Percentiles rank a stretch among this genome's conserved stretches.
Conservation (phyloP, 768 basidiomycete genomes). For the Boletus rufocinnamomeus region DNA sequence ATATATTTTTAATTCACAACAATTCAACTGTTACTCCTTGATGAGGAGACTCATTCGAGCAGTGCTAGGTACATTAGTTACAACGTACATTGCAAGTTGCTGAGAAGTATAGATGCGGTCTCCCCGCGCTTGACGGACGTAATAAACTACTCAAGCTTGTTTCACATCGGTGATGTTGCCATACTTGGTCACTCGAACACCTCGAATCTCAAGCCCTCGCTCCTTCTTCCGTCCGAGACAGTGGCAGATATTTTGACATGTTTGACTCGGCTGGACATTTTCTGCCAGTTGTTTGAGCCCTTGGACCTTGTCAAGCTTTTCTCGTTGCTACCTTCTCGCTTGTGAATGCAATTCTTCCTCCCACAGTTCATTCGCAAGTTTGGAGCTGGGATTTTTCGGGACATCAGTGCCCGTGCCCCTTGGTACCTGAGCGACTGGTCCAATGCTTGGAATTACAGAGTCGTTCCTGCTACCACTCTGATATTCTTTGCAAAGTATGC, state of each 20-base stretch:
- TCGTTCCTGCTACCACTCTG: conserved; percentile 81
- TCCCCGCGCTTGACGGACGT: neutral
- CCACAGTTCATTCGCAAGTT: conserved; percentile 31
- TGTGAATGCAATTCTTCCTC: neutral
- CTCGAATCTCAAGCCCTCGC: no score
- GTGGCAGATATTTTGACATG: neutral
- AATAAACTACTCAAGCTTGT: neutral
- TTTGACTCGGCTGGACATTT: neutral
- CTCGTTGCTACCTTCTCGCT: neutral
- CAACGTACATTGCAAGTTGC: no score
- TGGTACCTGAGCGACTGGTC: conserved; percentile 89
- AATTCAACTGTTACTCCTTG: neutral
- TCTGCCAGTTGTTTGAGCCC: neutral
- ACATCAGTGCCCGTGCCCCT: conserved; percentile 70
- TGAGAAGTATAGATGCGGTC: no score
- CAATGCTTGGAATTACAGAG: conserved; percentile 90
- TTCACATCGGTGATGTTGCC: neutral
- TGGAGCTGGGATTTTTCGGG: conserved; percentile 66
- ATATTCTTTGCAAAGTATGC: conserved; percentile 85
- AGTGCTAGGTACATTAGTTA: no score
- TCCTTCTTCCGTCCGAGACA: conserved; percentile 1
- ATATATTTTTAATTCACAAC: conserved; percentile 1
- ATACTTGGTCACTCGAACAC: neutral
- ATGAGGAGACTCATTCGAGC: no score
- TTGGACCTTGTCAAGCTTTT: no score